phyloP scores from a whole-genome alignment of 768 basidiomycete genomes.

The Suillus ampliporus region DNA sequence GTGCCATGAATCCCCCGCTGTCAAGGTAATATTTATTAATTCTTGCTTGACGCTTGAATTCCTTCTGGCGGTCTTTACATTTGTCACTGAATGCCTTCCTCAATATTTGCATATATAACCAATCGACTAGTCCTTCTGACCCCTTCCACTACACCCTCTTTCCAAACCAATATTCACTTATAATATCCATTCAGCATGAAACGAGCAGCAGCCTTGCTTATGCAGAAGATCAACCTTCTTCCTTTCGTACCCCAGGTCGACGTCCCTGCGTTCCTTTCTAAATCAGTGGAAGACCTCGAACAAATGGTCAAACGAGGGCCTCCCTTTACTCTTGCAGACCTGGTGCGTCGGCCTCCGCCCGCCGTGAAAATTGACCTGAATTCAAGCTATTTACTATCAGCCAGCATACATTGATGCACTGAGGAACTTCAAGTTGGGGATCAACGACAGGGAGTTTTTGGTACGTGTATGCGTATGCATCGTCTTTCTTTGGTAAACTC shows the following conservation, averaged over 20 bases:
- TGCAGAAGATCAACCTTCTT: background rate
- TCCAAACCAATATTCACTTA: background rate
- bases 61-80: too few relatives aligned
- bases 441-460: slow-evolving; percentile 67
- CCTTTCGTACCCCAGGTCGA: background rate
- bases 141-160: background rate
- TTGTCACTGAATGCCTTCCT: too few relatives aligned
- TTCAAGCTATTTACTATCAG: slow-evolving; percentile 33
- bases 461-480: slow-evolving; percentile 46
- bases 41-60: too few relatives aligned
- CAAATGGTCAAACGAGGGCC: slow-evolving; percentile 34
- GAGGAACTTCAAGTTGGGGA: slow-evolving; percentile 44
- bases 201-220: background rate
- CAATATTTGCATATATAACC: background rate
- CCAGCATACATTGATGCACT: slow-evolving; percentile 56
- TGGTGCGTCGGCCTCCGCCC: slow-evolving; percentile 28
- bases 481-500: background rate
- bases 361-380: background rate
- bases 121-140: background rate
- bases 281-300: slow-evolving; percentile 33
- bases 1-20: too few relatives aligned
- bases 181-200: background rate
- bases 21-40: too few relatives aligned
- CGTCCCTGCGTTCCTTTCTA: slow-evolving; percentile 6
- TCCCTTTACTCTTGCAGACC: slow-evolving; percentile 28